phyloP scores from a whole-genome alignment of 192 early-diverging fungal species.

The Neocallimastix lanati region DNA sequence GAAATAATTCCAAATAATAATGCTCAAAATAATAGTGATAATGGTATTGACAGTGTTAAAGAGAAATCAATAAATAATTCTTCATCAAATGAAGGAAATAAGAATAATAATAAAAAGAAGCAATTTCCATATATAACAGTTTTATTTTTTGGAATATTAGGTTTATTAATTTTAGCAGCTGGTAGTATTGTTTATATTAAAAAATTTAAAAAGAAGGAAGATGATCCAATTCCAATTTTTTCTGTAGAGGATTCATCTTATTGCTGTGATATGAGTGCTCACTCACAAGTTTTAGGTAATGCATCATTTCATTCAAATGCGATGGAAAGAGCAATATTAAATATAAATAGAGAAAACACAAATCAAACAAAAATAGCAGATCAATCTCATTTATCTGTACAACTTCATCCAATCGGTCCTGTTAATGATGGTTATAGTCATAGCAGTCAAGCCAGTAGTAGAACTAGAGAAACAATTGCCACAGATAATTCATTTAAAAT shows the following conservation, averaged over 20 bases:
- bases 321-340: background rate
- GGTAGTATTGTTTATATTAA: background rate
- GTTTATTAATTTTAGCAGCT: too few species aligned
- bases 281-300: background rate
- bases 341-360: background rate
- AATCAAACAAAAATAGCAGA: background rate
- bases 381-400: background rate
- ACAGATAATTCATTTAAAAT: too few species aligned
- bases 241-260: background rate
- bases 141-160: too few species aligned
- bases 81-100: too few species aligned
- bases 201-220: background rate
- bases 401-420: background rate
- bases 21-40: too few species aligned
- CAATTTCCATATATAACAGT: too few species aligned
- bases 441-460: background rate
- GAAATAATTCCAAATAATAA: too few species aligned
- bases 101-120: too few species aligned
- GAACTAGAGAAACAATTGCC: background rate
- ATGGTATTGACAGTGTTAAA: too few species aligned
- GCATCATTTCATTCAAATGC: background rate
- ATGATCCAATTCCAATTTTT: background rate
- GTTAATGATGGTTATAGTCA: background rate
- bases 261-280: background rate
- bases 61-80: too few species aligned